phyloP scores from a whole-genome alignment of 2,329 filamentous ascomycete species.

The Fusarium sp. region DNA sequence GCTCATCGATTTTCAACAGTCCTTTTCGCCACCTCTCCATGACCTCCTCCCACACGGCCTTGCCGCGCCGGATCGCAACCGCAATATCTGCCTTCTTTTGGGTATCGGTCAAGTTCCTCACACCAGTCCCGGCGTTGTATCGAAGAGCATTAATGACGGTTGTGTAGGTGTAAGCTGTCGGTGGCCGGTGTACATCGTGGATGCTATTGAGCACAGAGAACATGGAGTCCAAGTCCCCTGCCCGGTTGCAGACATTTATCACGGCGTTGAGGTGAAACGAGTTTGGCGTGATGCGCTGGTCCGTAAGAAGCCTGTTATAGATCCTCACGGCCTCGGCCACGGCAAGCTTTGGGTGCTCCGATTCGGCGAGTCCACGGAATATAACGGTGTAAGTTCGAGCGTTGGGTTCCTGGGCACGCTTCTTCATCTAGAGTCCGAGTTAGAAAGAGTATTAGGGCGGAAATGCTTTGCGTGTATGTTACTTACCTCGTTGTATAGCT shows the following conservation, averaged over 20 bases:
- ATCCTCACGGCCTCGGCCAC: conserved; percentile 74
- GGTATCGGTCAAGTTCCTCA: conserved; percentile 41
- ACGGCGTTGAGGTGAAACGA: conserved; percentile 88
- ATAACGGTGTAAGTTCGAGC: conserved; percentile 84
- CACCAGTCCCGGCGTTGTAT: conserved; percentile 41
- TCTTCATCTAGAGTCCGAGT: conserved; percentile 78
- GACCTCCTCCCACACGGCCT: conserved; percentile 82
- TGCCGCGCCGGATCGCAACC: conserved; percentile 68
- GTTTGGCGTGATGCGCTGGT: conserved; percentile 71
- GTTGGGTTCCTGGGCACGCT: conserved; percentile 81
- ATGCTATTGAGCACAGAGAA: conserved; percentile 79
- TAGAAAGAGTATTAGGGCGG: conserved; percentile 1
- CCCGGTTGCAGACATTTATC: conserved; percentile 79
- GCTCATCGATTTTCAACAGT: conserved; percentile 75
- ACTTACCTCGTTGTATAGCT: conserved; percentile 84
- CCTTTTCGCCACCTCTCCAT: conserved; percentile 77
- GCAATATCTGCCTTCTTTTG: conserved; percentile 49
- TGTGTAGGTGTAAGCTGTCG: conserved; percentile 77
- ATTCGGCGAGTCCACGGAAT: conserved; percentile 74
- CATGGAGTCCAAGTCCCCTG: conserved; percentile 78
- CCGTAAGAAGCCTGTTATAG: conserved; percentile 75
- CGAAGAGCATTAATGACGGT: conserved; percentile 82
- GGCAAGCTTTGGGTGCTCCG: conserved; percentile 64
- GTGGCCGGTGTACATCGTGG: conserved; percentile 67
- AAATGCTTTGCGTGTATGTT: neutral